Evolutionary conservation across 2,329 filamentous ascomycete species (phyloP), one percentile per base, ranked within the genome.

Genomic region (Pyricularia sp.): DNA sequence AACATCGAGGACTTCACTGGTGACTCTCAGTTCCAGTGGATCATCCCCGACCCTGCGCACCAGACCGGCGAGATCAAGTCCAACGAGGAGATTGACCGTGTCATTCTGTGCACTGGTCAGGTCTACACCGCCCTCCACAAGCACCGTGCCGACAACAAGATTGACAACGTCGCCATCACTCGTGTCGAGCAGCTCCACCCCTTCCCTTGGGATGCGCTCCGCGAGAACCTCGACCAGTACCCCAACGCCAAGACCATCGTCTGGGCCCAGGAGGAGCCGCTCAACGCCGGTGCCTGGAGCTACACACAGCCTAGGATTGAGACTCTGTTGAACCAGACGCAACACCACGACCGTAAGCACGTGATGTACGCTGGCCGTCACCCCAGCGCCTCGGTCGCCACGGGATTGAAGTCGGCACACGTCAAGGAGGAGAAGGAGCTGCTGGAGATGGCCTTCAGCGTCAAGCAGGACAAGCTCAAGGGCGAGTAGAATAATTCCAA

Each of bases 231-330:
- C 68, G 94, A 99, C 84, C 88, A 84, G 80, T 99, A 99, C 85
- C 93, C 94, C 78, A 99, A 99, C 80, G 94, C 94, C 75, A 92
- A 97, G 86, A 94, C 93, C 72, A 93, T 99, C 73, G 93, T 99
- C 72, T 99, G 94, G 94, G 90, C 88, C 74, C 95, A 99, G 82
- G 95, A 99, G 80, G 95, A 99, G 84, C 95, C 95, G 36, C 88
- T 99, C 70, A 99, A 99, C 79, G 95, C 95, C 10, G 95, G 95
- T 79, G 92, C 92, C 65, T 99, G 95, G 95, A 93, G 89, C 78
- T 98, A 95, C 82, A 92, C 90, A n/a, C 95, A 99, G 83, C 95
- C 95, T 36, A 91, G 95, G 77, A 93, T 99, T 72, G 95, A 99
- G 88, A 99, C 94, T 10, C 83, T 99, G 73, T 86, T 99, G 73